A percentile compares a stretch with the other conserved stretches of the same genome.
phyloP scores from a whole-genome alignment of 306 rosid species.

The Glycine tomentella region DNA sequence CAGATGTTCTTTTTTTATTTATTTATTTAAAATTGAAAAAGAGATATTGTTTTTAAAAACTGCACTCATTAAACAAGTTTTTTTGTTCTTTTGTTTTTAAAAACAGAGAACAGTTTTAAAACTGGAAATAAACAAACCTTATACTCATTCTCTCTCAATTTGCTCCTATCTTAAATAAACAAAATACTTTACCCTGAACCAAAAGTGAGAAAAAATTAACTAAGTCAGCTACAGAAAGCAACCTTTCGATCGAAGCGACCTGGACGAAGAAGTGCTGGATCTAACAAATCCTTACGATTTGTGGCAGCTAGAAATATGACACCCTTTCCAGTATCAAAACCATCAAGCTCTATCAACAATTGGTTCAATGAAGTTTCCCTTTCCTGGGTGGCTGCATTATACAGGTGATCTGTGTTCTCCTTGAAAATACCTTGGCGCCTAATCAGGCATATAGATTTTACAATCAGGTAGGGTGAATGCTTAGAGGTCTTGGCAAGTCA shows the following conservation, averaged over 20 bases:
- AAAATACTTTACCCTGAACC: conserved; percentile 36
- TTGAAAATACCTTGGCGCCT: conserved; percentile 99
- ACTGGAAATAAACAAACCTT: background rate
- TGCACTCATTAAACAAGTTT: background rate
- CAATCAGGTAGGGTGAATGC: conserved; percentile 42
- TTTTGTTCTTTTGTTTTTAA: background rate
- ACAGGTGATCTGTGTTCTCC: conserved; percentile 73
- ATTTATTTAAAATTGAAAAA: background rate
- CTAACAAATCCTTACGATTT: conserved; percentile 94
- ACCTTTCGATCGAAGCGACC: conserved; percentile 99
- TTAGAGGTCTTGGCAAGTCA: conserved; percentile 38
- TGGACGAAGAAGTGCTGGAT: conserved; percentile 99
- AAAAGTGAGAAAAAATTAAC: conserved; percentile 41
- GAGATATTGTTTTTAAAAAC: background rate
- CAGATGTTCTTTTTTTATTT: background rate
- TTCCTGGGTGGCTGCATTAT: conserved; percentile 98
- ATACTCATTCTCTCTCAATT: conserved; percentile 22
- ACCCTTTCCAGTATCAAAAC: conserved; percentile 99
- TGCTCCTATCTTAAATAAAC: background rate
- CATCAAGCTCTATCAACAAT: conserved; percentile 96
- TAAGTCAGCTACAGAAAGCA: conserved; percentile 51
- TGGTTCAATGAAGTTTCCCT: conserved; percentile 99
- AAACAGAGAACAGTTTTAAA: background rate
- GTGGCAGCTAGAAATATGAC: conserved; percentile 98
- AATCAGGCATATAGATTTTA: conserved; percentile 48